Percentiles rank a stretch among this genome's conserved stretches.
Conservation (phyloP, 2,329 filamentous ascomycete genomes). For the Phialophora macrospora region DNA sequence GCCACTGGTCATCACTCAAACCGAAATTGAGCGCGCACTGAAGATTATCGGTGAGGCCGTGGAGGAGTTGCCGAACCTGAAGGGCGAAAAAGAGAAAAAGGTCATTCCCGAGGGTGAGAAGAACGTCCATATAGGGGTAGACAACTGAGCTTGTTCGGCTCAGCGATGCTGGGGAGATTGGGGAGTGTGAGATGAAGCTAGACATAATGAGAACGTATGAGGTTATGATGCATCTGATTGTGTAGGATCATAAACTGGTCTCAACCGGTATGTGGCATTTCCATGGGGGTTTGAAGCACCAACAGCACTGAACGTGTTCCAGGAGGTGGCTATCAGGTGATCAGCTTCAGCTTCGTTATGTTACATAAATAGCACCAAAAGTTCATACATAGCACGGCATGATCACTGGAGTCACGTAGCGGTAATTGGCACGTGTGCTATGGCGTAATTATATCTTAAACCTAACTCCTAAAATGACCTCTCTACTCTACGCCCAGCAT, state of each 20-base stretch:
- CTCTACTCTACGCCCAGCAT: neutral
- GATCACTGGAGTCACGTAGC: neutral
- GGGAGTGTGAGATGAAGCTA: neutral
- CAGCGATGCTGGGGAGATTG: neutral
- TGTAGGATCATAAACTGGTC: neutral
- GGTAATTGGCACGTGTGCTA: neutral
- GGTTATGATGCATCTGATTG: slow-evolving; percentile 10
- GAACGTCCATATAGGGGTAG: slow-evolving; percentile 64
- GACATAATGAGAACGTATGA: neutral
- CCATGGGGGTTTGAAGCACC: neutral
- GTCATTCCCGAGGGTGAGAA: slow-evolving; percentile 65
- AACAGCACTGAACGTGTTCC: neutral
- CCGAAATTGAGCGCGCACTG: slow-evolving; percentile 78
- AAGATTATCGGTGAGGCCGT: slow-evolving; percentile 81
- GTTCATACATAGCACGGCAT: neutral
- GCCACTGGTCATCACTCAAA: slow-evolving; percentile 89
- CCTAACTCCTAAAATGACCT: neutral
- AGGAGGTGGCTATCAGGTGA: neutral
- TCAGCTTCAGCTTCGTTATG: neutral
- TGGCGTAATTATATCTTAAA: neutral
- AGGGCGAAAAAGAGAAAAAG: slow-evolving; percentile 60
- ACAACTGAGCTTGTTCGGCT: slow-evolving; percentile 52
- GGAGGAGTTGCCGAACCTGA: slow-evolving; percentile 74
- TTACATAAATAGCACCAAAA: neutral
- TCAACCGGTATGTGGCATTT: neutral